phyloP scores from a whole-genome alignment of 1,284 basidiomycete genomes.

The Termitomyces sp. region DNA sequence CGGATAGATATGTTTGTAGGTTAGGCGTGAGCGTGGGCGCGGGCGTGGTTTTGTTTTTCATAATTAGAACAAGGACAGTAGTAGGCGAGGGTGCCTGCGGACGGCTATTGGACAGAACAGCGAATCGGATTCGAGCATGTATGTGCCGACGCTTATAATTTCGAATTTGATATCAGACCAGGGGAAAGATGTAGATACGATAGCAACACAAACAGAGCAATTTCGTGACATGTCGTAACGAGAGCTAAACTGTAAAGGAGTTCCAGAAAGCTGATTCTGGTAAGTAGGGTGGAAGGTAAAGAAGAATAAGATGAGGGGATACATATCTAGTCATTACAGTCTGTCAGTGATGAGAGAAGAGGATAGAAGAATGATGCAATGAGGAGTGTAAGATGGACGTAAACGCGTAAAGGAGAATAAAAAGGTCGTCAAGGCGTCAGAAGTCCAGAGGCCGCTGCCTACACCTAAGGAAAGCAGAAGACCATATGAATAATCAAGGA shows the following conservation, averaged over 20 bases:
- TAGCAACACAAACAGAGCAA: conserved; percentile 10
- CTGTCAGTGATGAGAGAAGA: conserved; percentile 25
- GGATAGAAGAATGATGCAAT: conserved; percentile 17
- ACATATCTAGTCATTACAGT: conserved; percentile 74
- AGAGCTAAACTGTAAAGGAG: conserved; percentile 13
- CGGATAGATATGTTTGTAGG: too few relatives aligned
- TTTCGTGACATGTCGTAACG: conserved; percentile 20
- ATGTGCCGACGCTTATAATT: background rate
- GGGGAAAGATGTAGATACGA: conserved; percentile 1
- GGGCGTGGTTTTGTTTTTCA: background rate
- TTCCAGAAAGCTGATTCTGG: conserved; percentile 16
- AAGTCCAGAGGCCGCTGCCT: conserved; percentile 12
- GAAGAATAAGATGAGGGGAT: conserved; percentile 28
- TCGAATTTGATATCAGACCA: conserved; percentile 2
- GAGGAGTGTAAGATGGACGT: conserved; percentile 14
- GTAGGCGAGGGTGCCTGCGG: too few relatives aligned
- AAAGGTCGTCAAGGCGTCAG: conserved; percentile 17
- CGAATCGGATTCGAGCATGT: background rate
- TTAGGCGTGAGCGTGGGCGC: too few relatives aligned
- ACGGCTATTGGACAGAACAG: background rate
- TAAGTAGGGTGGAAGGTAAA: conserved; percentile 29
- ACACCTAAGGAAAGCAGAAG: conserved; percentile 6
- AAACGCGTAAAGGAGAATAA: conserved; percentile 22
- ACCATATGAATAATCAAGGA: conserved; percentile 13
- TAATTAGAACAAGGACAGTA: background rate